Conservation (phyloP, 164 flowering plant genomes). For the Litsea cubeba region DNA sequence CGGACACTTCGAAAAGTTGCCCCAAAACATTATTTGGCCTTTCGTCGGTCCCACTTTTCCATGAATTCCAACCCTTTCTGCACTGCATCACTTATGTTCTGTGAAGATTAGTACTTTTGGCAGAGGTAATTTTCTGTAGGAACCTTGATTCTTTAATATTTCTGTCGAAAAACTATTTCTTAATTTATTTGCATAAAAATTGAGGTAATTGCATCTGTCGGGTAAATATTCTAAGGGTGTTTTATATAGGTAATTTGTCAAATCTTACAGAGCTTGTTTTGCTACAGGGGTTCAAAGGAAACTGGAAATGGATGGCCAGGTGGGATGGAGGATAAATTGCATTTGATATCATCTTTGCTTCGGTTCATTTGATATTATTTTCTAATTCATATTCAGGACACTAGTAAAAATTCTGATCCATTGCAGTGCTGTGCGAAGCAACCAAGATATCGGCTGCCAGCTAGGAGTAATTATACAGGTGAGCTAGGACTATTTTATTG, state of each 20-base stretch:
- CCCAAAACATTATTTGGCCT: too few relatives aligned
- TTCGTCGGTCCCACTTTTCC: too few relatives aligned
- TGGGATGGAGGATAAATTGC: slow-evolving; percentile 7
- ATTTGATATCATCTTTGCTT: background rate
- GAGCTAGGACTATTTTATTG: background rate
- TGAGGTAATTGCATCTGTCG: too few relatives aligned
- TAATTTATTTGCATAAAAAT: background rate
- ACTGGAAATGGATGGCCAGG: slow-evolving; percentile 64
- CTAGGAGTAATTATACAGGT: slow-evolving; percentile 50
- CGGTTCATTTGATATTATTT: background rate
- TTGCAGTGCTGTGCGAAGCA: slow-evolving; percentile 27
- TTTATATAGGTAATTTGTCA: too few relatives aligned
- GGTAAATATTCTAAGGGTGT: too few relatives aligned
- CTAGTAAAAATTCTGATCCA: slow-evolving; percentile 36
- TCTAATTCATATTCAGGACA: slow-evolving; percentile 28
- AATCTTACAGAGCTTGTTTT: background rate
- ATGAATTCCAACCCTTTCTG: too few relatives aligned
- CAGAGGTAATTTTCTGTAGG: slow-evolving; percentile 31
- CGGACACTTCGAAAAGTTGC: too few relatives aligned
- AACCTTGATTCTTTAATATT: too few relatives aligned
- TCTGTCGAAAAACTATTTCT: background rate
- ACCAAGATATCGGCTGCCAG: slow-evolving; percentile 56
- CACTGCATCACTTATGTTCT: too few relatives aligned
- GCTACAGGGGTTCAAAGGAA: slow-evolving; percentile 35
- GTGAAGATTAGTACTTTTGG: slow-evolving; percentile 36